Conservation (phyloP, 768 basidiomycete genomes). For the Fibroporia radiculosa region DNA sequence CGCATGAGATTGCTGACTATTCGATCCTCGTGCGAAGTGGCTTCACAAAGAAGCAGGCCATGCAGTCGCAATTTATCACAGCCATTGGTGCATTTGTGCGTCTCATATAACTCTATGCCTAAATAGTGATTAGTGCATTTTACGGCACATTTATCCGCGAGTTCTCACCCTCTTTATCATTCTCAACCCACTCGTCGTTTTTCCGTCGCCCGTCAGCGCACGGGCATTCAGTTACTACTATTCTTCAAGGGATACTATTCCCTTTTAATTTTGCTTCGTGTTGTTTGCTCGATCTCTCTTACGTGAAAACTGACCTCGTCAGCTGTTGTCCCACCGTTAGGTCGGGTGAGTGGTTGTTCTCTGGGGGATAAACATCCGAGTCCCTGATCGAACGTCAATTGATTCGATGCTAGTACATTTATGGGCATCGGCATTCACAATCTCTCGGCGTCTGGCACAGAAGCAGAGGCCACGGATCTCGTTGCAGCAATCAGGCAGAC, state of each 20-base stretch:
- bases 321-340: conserved; percentile 1
- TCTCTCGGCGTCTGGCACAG: conserved; percentile 45
- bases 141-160: conserved; percentile 15
- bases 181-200: background rate
- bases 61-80: conserved; percentile 90
- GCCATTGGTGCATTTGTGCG: conserved; percentile 88
- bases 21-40: conserved; percentile 88
- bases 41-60: conserved; percentile 85
- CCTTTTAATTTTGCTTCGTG: too few relatives aligned
- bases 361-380: background rate
- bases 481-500: conserved; percentile 72
- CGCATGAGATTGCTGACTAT: conserved; percentile 96
- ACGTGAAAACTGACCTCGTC: background rate
- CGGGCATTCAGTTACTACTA: too few relatives aligned
- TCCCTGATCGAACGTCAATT: conserved; percentile 9
- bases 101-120: conserved; percentile 23
- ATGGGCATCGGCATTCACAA: conserved; percentile 84
- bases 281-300: background rate
- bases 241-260: too few relatives aligned
- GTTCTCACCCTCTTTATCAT: conserved; percentile 17
- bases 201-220: too few relatives aligned
- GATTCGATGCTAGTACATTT: conserved; percentile 49
- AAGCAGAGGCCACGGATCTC: conserved; percentile 44
- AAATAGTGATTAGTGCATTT: background rate
- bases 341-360: conserved; percentile 11